Base-by-base conservation (phyloP, 2,329 filamentous ascomycete species). In the Xylaria sp. region DNA sequence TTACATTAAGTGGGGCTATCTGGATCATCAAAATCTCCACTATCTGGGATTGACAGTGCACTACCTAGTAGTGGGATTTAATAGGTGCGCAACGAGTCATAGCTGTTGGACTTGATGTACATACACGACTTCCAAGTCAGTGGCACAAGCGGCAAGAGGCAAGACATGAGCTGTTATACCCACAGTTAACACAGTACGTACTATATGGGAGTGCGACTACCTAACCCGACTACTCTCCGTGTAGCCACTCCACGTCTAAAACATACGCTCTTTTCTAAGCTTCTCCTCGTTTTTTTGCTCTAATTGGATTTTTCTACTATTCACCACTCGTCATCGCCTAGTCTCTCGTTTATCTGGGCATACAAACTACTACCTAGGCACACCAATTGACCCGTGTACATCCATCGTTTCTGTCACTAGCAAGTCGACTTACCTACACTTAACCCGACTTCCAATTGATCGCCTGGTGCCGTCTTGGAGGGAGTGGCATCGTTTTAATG, bases 381-480 rank as follows among this genome's bases (percentile, higher is more conserved):
- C 70, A 62, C 65, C 64, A 38, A 61, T 44, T 58, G 61, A 42
- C 63, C 66, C 64, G 54, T 68, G 36, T 26, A 49, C 46, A 59
- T 40, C 56, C 23, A 48, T 66, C 40, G 40, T 28, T 42, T 66
- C 49, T 38, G 28, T 46, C 51, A 28, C 54, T 15, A 6, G 28
- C 23, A 26, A 42, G 28, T 54, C 36, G 51, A 44, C 49, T 49
- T 48, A 31, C 28, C 28, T 51, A 46, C 59, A 60, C 38, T 49
- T 66, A 56, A 63, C 63, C 33, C 26, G 57, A 49, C 67, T 65
- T 72, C 72, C 69, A 67, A 71, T 71, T 61, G 75, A 76, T 74
- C 59, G 76, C 77, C 76, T 74, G 76, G 75, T 72, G 77, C 77
- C 63, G 63, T 76, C 71, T 69, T 70, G 59, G 73, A 69, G 64